These are phyloP conservation scores for Rosa rugosa DNA, from an alignment of 306 rosid species.

Conservation along the genomic window DNA sequence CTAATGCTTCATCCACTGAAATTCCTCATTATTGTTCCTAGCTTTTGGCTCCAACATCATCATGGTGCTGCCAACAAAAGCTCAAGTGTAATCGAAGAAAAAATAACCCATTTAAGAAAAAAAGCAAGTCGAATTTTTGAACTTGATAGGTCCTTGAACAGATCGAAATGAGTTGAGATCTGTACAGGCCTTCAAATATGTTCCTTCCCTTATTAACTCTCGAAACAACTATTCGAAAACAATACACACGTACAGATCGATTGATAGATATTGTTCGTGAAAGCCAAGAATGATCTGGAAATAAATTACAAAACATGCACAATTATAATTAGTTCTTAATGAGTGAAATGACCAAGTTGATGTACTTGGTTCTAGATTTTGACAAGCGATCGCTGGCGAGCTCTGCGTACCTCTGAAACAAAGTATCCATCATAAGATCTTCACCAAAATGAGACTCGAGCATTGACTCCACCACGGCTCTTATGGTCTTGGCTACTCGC, in stretches of 20 bases:
- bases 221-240: neutral
- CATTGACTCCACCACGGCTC: conserved; percentile 81
- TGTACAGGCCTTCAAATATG: neutral
- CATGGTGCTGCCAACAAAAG: neutral
- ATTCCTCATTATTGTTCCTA: neutral
- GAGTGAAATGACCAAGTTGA: conserved; percentile 56
- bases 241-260: neutral
- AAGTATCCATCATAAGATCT: conserved; percentile 39
- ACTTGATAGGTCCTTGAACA: neutral
- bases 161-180: too few relatives aligned
- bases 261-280: neutral
- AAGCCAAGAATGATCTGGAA: neutral
- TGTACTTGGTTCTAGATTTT: conserved; percentile 32
- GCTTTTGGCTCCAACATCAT: neutral
- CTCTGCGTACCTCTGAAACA: conserved; percentile 38
- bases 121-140: neutral
- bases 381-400: conserved; percentile 50
- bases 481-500: conserved; percentile 43
- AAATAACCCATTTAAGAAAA: neutral
- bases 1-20: neutral
- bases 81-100: neutral
- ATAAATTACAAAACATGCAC: too few relatives aligned
- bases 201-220: neutral
- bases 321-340: neutral
- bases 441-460: conserved; percentile 61